phyloP scores from a whole-genome alignment of 1,284 basidiomycete genomes.

The Trichosporon sp. region DNA sequence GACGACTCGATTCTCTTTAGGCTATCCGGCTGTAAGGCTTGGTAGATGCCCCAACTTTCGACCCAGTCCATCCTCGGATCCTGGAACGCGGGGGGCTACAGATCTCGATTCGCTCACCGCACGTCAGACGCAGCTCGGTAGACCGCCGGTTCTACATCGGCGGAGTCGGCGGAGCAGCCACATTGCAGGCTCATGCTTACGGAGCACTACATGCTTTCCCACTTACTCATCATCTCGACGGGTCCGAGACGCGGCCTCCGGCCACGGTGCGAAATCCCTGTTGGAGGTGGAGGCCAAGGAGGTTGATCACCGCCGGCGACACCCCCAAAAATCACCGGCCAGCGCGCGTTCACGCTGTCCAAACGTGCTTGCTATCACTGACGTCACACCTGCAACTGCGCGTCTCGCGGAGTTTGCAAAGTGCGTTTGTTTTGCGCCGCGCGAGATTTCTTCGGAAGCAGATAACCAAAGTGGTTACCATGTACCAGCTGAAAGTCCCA shows the following conservation, averaged over 20 bases:
- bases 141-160: not conserved
- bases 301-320: not conserved
- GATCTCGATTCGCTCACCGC: too few relatives aligned
- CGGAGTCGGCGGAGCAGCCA: too few relatives aligned
- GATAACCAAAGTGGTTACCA: not conserved
- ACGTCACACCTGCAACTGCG: not conserved
- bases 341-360: not conserved
- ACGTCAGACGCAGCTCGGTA: too few relatives aligned
- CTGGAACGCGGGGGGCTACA: too few relatives aligned
- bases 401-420: not conserved
- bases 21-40: not conserved
- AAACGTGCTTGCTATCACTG: not conserved
- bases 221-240: not conserved
- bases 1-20: not conserved
- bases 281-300: not conserved
- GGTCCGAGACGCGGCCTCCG: not conserved
- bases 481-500: not conserved
- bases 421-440: not conserved
- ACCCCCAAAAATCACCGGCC: conserved; percentile 1
- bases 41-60: not conserved
- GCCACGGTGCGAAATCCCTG: not conserved
- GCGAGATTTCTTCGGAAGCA: not conserved
- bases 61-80: conserved; percentile 7
- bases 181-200: too few relatives aligned
- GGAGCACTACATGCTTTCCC: too few relatives aligned